These are phyloP conservation scores for Scenedesmus sp. DNA, from an alignment of 163 green algal species.

Conservation along the genomic window DNA sequence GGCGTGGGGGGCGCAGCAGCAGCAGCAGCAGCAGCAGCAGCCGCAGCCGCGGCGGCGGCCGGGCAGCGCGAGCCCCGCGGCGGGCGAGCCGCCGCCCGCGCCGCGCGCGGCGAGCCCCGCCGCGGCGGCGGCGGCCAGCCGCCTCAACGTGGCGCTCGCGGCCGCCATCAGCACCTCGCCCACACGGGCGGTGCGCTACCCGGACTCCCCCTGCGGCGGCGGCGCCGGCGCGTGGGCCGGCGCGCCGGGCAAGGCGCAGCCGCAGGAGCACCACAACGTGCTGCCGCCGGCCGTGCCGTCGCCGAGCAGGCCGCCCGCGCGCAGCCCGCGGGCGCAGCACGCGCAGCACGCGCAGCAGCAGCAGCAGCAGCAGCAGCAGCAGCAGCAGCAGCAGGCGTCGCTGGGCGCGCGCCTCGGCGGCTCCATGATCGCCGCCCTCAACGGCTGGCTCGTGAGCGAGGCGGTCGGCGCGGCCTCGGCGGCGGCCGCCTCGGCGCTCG, in stretches of 20 bases:
- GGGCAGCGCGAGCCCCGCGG: no score
- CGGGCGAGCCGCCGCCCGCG: no score
- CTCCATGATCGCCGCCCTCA: slow-evolving; percentile 21
- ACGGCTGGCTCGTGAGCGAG: slow-evolving; percentile 32
- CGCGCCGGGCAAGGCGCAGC: no score
- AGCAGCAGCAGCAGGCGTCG: slow-evolving; percentile 5
- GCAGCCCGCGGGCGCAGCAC: no score
- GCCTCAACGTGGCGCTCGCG: slow-evolving; percentile 3
- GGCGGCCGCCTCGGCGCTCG: not conserved
- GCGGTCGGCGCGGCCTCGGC: slow-evolving; percentile 1
- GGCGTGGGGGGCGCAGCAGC: no score
- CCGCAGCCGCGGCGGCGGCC: not conserved
- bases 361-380: slow-evolving; percentile 1
- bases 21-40: slow-evolving; percentile 6
- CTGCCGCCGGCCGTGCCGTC: no score
- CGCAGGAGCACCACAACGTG: no score
- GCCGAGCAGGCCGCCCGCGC: no score
- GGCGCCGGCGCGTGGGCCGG: no score
- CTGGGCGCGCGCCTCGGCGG: slow-evolving; percentile 21
- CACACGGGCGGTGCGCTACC: no score
- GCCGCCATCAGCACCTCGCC: slow-evolving; percentile 5
- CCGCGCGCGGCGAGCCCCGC: no score
- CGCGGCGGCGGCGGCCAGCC: slow-evolving; percentile 14
- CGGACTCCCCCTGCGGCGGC: no score
- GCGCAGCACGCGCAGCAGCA: not conserved